These are phyloP conservation scores for Fusarium agapanthi DNA, from an alignment of 2,329 filamentous ascomycete species.

Conservation along the genomic window DNA sequence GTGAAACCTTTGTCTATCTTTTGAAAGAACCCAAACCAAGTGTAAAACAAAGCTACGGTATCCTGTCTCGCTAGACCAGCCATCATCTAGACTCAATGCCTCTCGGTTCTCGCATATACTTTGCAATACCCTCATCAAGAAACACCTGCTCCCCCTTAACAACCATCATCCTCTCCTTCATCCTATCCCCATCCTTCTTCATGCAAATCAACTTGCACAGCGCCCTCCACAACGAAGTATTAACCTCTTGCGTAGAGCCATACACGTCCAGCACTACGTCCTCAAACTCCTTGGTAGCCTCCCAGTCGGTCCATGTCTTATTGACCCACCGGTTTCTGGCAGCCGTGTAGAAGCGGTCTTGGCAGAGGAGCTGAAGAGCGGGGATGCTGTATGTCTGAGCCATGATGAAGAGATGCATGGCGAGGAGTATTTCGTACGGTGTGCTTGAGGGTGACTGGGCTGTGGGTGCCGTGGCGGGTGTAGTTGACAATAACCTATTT, in stretches of 20 bases:
- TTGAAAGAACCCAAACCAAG: not conserved
- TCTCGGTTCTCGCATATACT: not conserved
- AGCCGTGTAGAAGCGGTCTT: conserved; percentile 43
- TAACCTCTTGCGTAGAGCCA: not conserved
- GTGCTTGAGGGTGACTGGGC: not conserved
- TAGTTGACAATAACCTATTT: conserved; percentile 5
- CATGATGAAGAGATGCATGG: conserved; percentile 45
- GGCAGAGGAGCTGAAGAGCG: conserved; percentile 43
- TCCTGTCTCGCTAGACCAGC: no score
- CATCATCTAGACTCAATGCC: not conserved
- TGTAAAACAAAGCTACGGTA: not conserved
- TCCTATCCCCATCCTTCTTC: not conserved
- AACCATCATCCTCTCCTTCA: conserved; percentile 16
- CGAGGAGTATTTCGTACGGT: conserved; percentile 16
- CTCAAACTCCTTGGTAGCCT: conserved; percentile 11
- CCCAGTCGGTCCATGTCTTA: conserved; percentile 2
- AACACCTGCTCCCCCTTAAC: conserved; percentile 5
- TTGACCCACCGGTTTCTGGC: conserved; percentile 7
- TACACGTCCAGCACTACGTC: conserved; percentile 19
- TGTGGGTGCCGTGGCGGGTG: not conserved
- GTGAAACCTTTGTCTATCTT: not conserved
- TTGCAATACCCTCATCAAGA: conserved; percentile 13
- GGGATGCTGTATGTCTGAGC: conserved; percentile 49
- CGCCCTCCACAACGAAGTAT: conserved; percentile 17
- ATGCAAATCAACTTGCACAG: conserved; percentile 21